Evolutionary conservation across 176 grass and related monocot species (phyloP).

Genomic region (Carex cristatella): DNA sequence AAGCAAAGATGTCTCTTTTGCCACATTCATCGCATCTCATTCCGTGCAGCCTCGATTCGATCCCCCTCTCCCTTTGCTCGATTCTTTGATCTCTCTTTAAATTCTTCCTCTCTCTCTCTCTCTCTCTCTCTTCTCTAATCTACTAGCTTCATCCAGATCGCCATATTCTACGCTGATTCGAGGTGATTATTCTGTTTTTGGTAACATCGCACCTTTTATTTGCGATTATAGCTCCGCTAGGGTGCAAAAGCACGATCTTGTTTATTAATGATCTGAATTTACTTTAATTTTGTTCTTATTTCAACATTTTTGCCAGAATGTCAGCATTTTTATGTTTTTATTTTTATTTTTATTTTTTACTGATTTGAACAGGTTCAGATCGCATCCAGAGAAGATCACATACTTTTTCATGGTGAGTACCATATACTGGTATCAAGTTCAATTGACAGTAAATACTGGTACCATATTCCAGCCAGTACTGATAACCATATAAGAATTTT

Average conservation of each 20-base stretch:
- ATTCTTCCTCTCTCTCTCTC: neutral
- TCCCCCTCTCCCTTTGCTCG: neutral
- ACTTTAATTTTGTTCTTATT: neutral
- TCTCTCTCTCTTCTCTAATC: neutral
- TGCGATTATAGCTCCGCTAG: neutral
- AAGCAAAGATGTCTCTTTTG: neutral
- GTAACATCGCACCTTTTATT: neutral
- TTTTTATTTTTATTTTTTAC: too few relatives aligned
- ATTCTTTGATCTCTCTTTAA: neutral
- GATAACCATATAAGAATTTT: neutral
- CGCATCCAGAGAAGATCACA: neutral
- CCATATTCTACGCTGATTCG: neutral
- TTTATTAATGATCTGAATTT: neutral
- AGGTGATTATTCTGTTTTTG: neutral
- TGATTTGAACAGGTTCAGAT: neutral
- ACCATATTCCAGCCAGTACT: neutral
- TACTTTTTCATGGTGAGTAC: conserved; percentile 8
- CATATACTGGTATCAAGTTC: neutral
- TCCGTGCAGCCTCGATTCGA: conserved; percentile 1
- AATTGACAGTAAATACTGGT: neutral
- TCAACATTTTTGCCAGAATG: neutral
- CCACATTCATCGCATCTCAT: conserved; percentile 2
- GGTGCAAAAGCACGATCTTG: neutral
- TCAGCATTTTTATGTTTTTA: neutral
- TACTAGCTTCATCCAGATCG: neutral